Evolutionary conservation across 306 rosid genomes (phyloP), one percentile per base, ranked within the genome.

Genomic region (Astragalus glycyphyllos): DNA sequence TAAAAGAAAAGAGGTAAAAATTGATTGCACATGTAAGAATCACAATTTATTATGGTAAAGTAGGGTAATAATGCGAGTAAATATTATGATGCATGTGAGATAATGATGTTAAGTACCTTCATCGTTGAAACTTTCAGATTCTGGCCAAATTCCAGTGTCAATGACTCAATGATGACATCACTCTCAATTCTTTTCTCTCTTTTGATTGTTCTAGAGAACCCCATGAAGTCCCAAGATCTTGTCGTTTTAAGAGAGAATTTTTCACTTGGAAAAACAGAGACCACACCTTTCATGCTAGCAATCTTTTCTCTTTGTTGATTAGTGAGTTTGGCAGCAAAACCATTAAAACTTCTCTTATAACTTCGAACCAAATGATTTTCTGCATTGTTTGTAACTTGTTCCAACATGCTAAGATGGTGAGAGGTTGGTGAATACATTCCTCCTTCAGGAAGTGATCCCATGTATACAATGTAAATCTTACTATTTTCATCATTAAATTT

Each of bases 171-270:
- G 6, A 73, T 11, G 5, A 49, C 9, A 23, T 59, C 65, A 32
- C 79, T 78, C 5, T 78, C 78, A 26, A 44, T 16, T 0, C 32
- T 5, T 4, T n/a, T 20, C 1, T 46, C 47, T 45, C 66, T 9
- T 51, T 45, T 44, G 23, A 14, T 17, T 8, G 60, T 3, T 6
- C 11, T 10, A 13, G 7, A 1, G 0, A 76, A 47, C 1, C 80
- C 80, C 53, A 74, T 8, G 41, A 74, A 74, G 12, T 77, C 77
- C 81, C 81, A 77, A 0, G 81, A 77, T 13, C 81, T 69, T 53
- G 81, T 69, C 0, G 72, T 77, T 13, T 69, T 58, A 9, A 7
- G 29, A 7, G 31, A 66, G 10, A 62, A 69, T 0, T 48, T 53
- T 44, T 7, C 34, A 6, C 76, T 61, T 44, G 70, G 72, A 15